Conservation (phyloP, 129 eudicot species). For the Gnaphalium uliginosum region DNA sequence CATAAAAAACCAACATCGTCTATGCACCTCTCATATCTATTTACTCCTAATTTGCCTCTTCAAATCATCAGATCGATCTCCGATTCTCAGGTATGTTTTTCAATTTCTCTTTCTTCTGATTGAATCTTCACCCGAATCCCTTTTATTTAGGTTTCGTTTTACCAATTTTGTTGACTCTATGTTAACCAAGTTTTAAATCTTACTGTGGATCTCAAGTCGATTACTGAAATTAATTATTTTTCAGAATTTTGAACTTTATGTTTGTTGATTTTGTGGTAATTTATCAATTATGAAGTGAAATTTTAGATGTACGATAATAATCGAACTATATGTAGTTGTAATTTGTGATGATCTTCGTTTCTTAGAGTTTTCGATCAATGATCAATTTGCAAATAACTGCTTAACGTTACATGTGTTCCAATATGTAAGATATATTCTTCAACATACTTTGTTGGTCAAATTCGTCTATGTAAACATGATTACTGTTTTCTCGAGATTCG, state of each 20-base stretch:
- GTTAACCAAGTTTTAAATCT: not conserved
- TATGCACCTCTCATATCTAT: constrained; percentile 23
- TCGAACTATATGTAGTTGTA: not conserved
- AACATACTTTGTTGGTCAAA: not conserved
- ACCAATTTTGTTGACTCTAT: not conserved
- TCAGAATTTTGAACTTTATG: not conserved
- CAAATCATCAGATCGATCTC: constrained; percentile 34
- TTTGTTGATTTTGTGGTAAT: not conserved
- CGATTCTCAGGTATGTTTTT: constrained; percentile 32
- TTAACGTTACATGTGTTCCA: not conserved
- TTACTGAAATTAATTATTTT: not conserved
- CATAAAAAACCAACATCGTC: not conserved
- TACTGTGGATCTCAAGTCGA: constrained; percentile 18
- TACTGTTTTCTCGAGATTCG: not conserved
- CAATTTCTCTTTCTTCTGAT: constrained; percentile 10
- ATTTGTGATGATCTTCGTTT: not conserved
- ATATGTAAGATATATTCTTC: not conserved
- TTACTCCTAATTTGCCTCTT: constrained; percentile 29
- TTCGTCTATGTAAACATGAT: not conserved
- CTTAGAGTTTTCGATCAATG: not conserved
- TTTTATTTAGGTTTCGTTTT: not conserved
- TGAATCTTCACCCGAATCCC: constrained; percentile 17
- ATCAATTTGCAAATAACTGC: not conserved
- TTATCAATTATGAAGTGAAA: not conserved
- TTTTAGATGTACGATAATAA: not conserved